Conservation (phyloP, 1,139 yeast genomes). For the Debaryomyces coudertii region DNA sequence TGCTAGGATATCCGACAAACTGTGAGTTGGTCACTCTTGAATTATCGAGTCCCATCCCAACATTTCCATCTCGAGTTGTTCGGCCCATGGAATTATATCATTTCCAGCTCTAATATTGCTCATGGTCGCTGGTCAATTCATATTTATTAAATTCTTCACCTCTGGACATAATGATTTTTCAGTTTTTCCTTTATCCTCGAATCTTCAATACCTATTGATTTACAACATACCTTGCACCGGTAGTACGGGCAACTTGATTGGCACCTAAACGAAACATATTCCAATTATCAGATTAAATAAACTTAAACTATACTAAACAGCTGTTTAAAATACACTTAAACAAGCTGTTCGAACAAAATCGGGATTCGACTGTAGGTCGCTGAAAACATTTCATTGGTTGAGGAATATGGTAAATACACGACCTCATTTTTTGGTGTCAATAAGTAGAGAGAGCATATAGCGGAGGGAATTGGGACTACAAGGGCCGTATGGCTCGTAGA, state of each 20-base stretch:
- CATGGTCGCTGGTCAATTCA: not conserved
- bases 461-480: not conserved
- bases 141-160: not conserved
- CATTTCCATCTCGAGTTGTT: not conserved
- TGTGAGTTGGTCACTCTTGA: not conserved
- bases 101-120: too few relatives aligned
- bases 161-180: conserved; percentile 5
- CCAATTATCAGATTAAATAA: conserved; percentile 9
- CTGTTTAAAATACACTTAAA: conserved; percentile 6
- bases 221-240: conserved; percentile 60
- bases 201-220: not conserved
- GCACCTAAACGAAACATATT: conserved; percentile 69
- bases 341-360: conserved; percentile 11
- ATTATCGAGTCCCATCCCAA: not conserved
- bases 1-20: not conserved
- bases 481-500: too few relatives aligned
- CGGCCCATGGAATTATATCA: too few relatives aligned
- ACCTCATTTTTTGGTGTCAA: not conserved
- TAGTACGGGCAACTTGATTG: conserved; percentile 60
- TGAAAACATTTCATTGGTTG: conserved; percentile 25
- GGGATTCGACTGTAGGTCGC: conserved; percentile 13
- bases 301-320: conserved; percentile 2
- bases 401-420: conserved; percentile 16
- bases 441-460: too few relatives aligned
- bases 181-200: not conserved